These are phyloP conservation scores for Apostasia shenzhenica DNA, from an alignment of 106 monocot genomes.

Conservation along the genomic window DNA sequence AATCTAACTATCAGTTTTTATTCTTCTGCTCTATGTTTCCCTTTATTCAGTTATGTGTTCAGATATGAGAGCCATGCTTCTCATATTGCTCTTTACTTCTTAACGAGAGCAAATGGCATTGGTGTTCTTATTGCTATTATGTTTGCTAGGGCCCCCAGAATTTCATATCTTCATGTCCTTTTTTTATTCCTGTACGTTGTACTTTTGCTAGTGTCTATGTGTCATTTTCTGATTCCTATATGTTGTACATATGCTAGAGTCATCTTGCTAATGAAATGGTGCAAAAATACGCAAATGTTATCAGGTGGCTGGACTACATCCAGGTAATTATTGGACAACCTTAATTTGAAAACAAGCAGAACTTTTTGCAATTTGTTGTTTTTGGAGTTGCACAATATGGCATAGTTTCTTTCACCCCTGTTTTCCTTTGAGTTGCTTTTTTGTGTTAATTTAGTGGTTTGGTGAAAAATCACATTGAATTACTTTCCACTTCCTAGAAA, in stretches of 20 bases:
- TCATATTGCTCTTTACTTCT: no score
- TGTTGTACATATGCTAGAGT: conserved; percentile 29
- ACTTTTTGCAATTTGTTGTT: not conserved
- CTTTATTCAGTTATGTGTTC: no score
- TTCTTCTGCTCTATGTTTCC: no score
- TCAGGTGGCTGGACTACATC: conserved; percentile 94
- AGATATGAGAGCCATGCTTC: no score
- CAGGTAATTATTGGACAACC: conserved; percentile 45
- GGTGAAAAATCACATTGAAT: not conserved
- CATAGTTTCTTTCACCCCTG: no score
- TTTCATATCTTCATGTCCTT: not conserved
- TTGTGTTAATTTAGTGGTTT: not conserved
- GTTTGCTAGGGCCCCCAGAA: not conserved
- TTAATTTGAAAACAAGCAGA: not conserved
- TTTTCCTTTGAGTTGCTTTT: no score
- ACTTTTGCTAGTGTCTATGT: not conserved
- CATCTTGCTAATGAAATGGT: conserved; percentile 32
- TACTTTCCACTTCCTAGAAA: no score
- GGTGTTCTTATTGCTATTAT: not conserved
- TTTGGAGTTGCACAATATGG: no score
- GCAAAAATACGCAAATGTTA: conserved; percentile 46
- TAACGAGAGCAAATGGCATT: not conserved
- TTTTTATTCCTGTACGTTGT: not conserved
- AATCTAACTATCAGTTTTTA: no score
- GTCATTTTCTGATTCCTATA: conserved; percentile 2